Conservation (phyloP, 2,329 filamentous ascomycete genomes). For the Lojkania enalia region DNA sequence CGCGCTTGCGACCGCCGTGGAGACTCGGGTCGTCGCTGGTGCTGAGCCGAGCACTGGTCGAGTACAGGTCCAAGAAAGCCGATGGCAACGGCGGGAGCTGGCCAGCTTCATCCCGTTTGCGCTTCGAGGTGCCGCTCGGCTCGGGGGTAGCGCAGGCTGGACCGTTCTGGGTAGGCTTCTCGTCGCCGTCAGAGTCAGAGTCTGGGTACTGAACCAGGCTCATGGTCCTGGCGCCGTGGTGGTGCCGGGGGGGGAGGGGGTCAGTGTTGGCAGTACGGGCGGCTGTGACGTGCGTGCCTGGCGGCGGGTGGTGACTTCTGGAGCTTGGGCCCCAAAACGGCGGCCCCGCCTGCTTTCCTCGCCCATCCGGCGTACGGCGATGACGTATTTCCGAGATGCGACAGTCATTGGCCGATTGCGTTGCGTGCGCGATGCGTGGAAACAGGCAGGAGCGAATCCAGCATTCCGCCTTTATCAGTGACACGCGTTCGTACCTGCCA, state of each 20-base stretch:
- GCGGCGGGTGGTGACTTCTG: not conserved
- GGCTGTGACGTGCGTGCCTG: not conserved
- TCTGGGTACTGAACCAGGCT: conserved; percentile 52
- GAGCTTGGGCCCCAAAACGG: not conserved
- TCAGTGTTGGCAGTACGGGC: not conserved
- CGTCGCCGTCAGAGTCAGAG: conserved; percentile 56
- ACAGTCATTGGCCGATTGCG: conserved; percentile 4
- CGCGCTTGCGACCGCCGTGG: conserved; percentile 81
- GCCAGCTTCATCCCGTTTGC: conserved; percentile 32
- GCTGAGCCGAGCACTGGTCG: conserved; percentile 75
- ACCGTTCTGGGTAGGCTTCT: conserved; percentile 7
- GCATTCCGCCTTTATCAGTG: conserved; percentile 34
- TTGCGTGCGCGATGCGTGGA: not conserved
- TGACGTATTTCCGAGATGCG: conserved; percentile 26
- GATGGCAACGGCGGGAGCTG: conserved; percentile 74
- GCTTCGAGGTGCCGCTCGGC: conserved; percentile 24
- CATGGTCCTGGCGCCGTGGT: not conserved
- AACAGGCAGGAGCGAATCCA: conserved; percentile 7
- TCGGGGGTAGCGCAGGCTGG: not conserved
- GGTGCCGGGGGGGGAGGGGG: conserved; percentile 5
- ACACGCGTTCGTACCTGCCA: conserved; percentile 38
- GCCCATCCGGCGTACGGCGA: conserved; percentile 14
- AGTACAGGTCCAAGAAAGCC: conserved; percentile 87
- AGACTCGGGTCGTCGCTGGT: conserved; percentile 79
- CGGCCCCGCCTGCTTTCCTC: not conserved